Percentiles rank a stretch among this genome's conserved stretches.
Conservation (phyloP, 371 early-diverging fungal genomes). For the Rhizopus sp. region DNA sequence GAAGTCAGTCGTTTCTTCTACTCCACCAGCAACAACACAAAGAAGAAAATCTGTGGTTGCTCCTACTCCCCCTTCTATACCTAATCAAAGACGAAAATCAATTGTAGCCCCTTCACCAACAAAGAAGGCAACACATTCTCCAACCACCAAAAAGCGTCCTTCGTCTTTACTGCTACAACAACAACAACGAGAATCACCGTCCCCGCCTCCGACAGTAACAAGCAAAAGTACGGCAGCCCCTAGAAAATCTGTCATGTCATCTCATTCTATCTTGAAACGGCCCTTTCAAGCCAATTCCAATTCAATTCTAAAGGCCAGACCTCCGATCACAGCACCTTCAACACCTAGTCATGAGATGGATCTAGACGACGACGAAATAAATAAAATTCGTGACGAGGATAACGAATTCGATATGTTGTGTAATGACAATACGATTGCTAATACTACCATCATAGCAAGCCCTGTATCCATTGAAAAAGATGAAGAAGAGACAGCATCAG, state of each 20-base stretch:
- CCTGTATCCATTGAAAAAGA: constrained; percentile 6
- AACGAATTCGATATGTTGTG: not conserved
- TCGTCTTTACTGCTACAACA: constrained; percentile 17
- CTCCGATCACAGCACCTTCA: constrained; percentile 22
- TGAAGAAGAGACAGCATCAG: not conserved
- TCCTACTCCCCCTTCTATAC: not conserved
- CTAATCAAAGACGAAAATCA: constrained; percentile 4
- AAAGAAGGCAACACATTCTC: constrained; percentile 4
- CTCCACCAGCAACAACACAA: not conserved
- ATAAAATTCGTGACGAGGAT: not conserved
- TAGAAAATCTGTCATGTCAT: constrained; percentile 7
- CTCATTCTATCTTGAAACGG: constrained; percentile 3
- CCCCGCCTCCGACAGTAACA: not conserved
- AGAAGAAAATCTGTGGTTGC: constrained; percentile 2
- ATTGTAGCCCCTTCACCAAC: not conserved
- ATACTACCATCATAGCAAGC: constrained; percentile 1
- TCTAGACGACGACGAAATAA: constrained; percentile 13
- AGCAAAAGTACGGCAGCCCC: constrained; percentile 10
- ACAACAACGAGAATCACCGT: constrained; percentile 9
- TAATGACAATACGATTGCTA: not conserved
- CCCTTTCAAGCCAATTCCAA: not conserved
- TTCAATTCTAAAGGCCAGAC: constrained; percentile 14
- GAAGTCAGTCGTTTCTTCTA: not conserved
- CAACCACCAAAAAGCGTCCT: constrained; percentile 18
- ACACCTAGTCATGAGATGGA: constrained; percentile 23